Evolutionary conservation across 768 basidiomycete genomes (phyloP).

Genomic region (Pleurotus platypus): DNA sequence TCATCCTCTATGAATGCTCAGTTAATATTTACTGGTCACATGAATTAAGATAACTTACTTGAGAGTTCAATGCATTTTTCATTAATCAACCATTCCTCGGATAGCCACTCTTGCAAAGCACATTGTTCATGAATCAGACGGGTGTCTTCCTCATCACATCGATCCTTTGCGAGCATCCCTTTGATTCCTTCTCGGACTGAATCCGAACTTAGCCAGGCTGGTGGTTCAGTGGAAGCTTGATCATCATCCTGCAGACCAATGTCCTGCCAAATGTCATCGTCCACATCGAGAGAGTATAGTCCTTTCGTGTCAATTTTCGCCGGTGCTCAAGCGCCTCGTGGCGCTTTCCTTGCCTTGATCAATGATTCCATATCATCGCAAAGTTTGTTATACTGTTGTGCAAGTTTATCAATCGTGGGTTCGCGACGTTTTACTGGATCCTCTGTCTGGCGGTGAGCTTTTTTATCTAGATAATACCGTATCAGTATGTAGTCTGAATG

Average conservation of each 20-base stretch:
- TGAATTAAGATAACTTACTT: not conserved
- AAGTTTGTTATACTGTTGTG: slow-evolving; percentile 16
- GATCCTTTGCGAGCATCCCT: not conserved
- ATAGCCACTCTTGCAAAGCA: slow-evolving; percentile 21
- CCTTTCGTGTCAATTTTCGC: slow-evolving; percentile 12
- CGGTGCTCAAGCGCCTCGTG: slow-evolving; percentile 14
- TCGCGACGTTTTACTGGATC: slow-evolving; percentile 12
- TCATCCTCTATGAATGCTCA: too few relatives aligned
- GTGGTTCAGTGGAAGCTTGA: not conserved
- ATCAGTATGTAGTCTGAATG: not conserved
- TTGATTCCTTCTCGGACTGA: slow-evolving; percentile 1
- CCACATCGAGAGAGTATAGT: slow-evolving; percentile 23
- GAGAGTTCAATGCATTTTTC: not conserved
- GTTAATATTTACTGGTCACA: too few relatives aligned
- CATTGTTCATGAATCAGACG: slow-evolving; percentile 15
- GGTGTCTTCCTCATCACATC: slow-evolving; percentile 8
- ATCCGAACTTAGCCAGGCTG: not conserved
- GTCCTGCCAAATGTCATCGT: slow-evolving; percentile 27
- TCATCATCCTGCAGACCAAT: slow-evolving; percentile 22
- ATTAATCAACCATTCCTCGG: slow-evolving; percentile 19
- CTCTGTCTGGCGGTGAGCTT: slow-evolving; percentile 16
- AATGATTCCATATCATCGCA: slow-evolving; percentile 16
- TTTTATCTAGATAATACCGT: slow-evolving; percentile 13
- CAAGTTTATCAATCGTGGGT: slow-evolving; percentile 14
- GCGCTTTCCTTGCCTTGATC: slow-evolving; percentile 15